Base-by-base conservation (phyloP, 1,139 yeast species). In the Lodderomyces pseudojiufengensis region DNA sequence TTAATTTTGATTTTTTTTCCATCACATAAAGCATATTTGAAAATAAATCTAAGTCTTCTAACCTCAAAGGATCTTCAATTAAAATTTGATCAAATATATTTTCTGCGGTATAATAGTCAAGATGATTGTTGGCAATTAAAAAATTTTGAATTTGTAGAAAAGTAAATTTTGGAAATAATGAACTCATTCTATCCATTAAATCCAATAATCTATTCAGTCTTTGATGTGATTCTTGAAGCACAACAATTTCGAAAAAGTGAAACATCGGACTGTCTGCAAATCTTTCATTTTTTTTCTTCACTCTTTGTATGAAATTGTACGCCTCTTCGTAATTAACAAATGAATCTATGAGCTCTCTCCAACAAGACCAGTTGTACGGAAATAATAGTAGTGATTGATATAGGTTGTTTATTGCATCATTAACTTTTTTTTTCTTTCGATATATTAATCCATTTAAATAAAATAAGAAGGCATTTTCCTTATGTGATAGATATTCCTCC, bases 21-120 rank as follows among this genome's bases (percentile, higher is more conserved):
- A 87, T 87, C 24, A 94, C 98, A 53, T 88, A 94, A 30, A 94
- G 70, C 61, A 94, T 86, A 58, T 94, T 92, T 11, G 97, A 90
- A 57, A 84, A 94, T 0, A 86, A 78, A 54, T 92, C 98, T 62
- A 92, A 65, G 51, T 88, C 96, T 51, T 92, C 97, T 24, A 94
- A 64, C 34, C 97, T 67, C 47, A 85, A 74, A 1, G 98, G 98
- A 54, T 92, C 97, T n/a, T 65, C 63, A 5, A 70, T 58, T 23
- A 90, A 63, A 1, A 94, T 75, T 36, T 76, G 74, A 52, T 90
- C 97, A 58, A 92, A 92, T 1, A 84, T 65, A 30, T 65, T 55
- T 48, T 88, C 97, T 0, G 97, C 90, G 40, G 79, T 82, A 28
- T 70, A 74, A 55, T 90, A 88, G 46, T 88, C 95, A 45, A 86